Percentiles rank a stretch among this genome's conserved stretches.
phyloP scores from a whole-genome alignment of 371 early-diverging fungal species.

The Mortierella sp. region DNA sequence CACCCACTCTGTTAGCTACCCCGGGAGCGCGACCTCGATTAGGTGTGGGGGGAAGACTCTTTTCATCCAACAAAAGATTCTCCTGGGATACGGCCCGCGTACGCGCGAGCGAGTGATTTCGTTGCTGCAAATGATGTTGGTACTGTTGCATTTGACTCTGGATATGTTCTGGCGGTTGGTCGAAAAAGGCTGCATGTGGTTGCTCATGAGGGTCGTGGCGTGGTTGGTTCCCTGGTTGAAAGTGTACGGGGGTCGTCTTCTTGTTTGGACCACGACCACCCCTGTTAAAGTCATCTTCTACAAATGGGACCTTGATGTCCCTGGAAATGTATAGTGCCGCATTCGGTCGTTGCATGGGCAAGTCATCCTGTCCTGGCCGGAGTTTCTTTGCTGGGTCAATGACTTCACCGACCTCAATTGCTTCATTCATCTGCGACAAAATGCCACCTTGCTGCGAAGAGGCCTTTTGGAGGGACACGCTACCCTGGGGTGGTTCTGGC shows the following conservation, averaged over 20 bases:
- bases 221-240: too few species aligned
- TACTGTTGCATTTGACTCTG: slow-evolving; percentile 13
- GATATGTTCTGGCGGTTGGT: slow-evolving; percentile 16
- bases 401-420: slow-evolving; percentile 36
- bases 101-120: not conserved
- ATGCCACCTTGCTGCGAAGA: slow-evolving; percentile 33
- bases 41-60: slow-evolving; percentile 47
- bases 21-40: not conserved
- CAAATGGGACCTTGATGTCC: slow-evolving; percentile 26
- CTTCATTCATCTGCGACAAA: slow-evolving; percentile 30
- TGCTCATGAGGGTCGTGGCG: slow-evolving; percentile 1
- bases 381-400: slow-evolving; percentile 26
- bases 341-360: slow-evolving; percentile 36
- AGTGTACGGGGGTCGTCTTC: too few species aligned
- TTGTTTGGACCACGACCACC: too few species aligned
- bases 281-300: slow-evolving; percentile 19
- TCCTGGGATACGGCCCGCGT: slow-evolving; percentile 20
- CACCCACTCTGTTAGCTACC: not conserved
- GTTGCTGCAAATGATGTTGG: slow-evolving; percentile 21
- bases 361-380: slow-evolving; percentile 32
- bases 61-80: slow-evolving; percentile 14
- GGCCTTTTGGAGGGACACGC: slow-evolving; percentile 33
- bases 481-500: slow-evolving; percentile 32
- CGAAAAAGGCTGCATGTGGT: not conserved
- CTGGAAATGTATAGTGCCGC: slow-evolving; percentile 29